Evolutionary conservation across 1,284 basidiomycete genomes (phyloP), one percentile per base, ranked within the genome.

Genomic region (Trichosporon coremiiforme): DNA sequence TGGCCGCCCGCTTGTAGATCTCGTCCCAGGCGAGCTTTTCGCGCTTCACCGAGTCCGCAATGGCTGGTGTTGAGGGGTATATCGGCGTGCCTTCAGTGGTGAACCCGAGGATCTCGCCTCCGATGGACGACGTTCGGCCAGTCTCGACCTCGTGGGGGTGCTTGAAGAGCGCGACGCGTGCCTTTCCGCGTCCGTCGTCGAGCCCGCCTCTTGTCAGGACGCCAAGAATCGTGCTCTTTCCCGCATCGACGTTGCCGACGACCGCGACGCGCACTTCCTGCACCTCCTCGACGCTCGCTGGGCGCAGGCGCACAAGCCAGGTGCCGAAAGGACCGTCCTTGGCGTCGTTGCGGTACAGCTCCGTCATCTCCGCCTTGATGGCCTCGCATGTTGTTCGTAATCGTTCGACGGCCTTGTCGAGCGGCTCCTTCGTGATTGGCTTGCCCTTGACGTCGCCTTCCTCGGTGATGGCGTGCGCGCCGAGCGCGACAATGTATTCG

Each of bases 101-200:
- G 77, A 95, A 96, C 0, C 94, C 94, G n/a, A 96, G 85, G 65
- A 96, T 95, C 91, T 98, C 95, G 90, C 97, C 94, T 57, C 97
- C 96, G 38, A 98, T 93, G 71, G 91, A 94, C 35, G 92, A 94
- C 0, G 96, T 98, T 67, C 97, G 86, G 1, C 97, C 96, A 10
- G 92, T 94, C 85, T 99, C 96, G 72, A 98, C 86, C 83, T 99
- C 96, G 79, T 99, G 96, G 81, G 98, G 98, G 84, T 99, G 97
- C 63, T 96, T 87, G 84, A 98, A 98, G 7, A 99, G 85, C 2
- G 91, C 90, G 8, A 98, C 91, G 66, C 96, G 91, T 0, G 96
- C 95, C 70, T 91, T 90, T 0, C 96, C 96, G 81, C 97, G 86
- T 12, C 96, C 97, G 81, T 99, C 96, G 77, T 99, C 96, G 69